Base-by-base conservation (phyloP, 192 early-diverging fungal genomes). In the Physocladia obscura region DNA sequence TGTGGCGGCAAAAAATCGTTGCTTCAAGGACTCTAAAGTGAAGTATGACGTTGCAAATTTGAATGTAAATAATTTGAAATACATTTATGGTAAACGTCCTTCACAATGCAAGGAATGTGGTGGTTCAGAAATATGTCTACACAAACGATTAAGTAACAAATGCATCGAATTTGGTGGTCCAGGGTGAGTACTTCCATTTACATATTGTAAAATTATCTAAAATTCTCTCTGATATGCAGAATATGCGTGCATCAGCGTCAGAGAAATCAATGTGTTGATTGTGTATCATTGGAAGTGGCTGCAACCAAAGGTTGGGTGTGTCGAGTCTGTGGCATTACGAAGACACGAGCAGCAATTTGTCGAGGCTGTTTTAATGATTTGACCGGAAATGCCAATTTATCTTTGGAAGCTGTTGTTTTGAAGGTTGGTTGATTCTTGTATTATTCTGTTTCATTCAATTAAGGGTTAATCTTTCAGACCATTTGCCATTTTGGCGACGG, bases 401-500 rank as follows among this genome's bases (percentile, higher is more conserved):
- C 11, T 22, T n/a, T 54, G 11, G 51, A 54, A 22, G 51, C 51
- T 22, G n/a, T 54, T 15, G 22, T 22, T 22, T 54, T 54, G 5
- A 8, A n/a, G n/a, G n/a, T n/a, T n/a, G 24, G 51, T 8, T 5
- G 11, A 54, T 8, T n/a, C 13, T 54, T 6, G 6, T 54, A 22
- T 8, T 22, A 22, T 54, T 54, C 24, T 6, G 51, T 26, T 54
- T 24, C 8, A 5, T 54, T 54, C 26, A 13, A 5, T n/a, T 22
- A 54, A n/a, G n/a, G n/a, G n/a, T n/a, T 54, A 22, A 15, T 22
- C 5, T 8, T 54, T 6, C 26, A 54, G 51, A 22, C 22, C 11
- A 24, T 54, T 15, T 54, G 51, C 51, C 51, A 54, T 22, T 54
- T 54, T 54, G 51, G 51, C 51, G 51, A 58, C 19, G 57, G 57